A percentile compares a stretch with the other conserved stretches of the same genome.
These are phyloP conservation scores for Aureococcus anophagefferens DNA, from an alignment of 108 stramenopile species.

Conservation along the genomic window DNA sequence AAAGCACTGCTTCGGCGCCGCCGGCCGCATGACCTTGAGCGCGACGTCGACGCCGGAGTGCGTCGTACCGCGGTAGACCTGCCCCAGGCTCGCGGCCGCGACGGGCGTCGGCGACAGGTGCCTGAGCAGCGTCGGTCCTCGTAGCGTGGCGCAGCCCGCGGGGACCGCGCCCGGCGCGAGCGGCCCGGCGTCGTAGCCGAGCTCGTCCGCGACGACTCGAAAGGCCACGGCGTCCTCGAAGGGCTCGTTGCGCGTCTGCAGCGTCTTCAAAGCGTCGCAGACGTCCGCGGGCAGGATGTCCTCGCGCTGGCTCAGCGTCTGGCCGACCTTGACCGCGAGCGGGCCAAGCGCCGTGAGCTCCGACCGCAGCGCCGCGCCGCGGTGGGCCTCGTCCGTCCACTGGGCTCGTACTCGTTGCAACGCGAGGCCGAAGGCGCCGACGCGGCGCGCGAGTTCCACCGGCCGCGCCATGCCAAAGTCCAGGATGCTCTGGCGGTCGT, in stretches of 20 bases:
- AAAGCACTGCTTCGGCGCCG: slow-evolving; percentile 30
- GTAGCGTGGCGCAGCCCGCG: slow-evolving; percentile 17
- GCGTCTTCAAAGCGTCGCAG: slow-evolving; percentile 19
- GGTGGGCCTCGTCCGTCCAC: too few species aligned
- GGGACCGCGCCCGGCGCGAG: slow-evolving; percentile 18
- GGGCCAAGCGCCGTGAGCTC: slow-evolving; percentile 21
- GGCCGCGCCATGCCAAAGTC: too few species aligned
- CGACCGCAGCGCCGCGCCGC: too few species aligned
- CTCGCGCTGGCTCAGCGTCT: slow-evolving; percentile 29
- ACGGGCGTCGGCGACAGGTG: slow-evolving; percentile 9
- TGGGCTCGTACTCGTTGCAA: too few species aligned
- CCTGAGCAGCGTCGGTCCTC: too few species aligned
- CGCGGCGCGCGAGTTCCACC: too few species aligned
- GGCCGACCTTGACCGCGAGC: slow-evolving; percentile 35
- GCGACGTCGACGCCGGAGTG: slow-evolving; percentile 6
- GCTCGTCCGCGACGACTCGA: slow-evolving; percentile 34
- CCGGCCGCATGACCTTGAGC: slow-evolving; percentile 58
- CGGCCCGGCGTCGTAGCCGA: slow-evolving; percentile 5
- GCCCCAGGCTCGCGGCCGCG: slow-evolving; percentile 39
- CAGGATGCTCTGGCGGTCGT: too few species aligned
- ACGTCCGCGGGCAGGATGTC: slow-evolving; percentile 27
- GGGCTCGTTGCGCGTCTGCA: slow-evolving; percentile 27
- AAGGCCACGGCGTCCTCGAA: slow-evolving; percentile 19
- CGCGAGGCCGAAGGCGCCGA: too few species aligned
- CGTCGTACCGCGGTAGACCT: slow-evolving; percentile 30